Evolutionary conservation across 2,329 filamentous ascomycete genomes (phyloP).

Genomic region (Alternaria sp.): DNA sequence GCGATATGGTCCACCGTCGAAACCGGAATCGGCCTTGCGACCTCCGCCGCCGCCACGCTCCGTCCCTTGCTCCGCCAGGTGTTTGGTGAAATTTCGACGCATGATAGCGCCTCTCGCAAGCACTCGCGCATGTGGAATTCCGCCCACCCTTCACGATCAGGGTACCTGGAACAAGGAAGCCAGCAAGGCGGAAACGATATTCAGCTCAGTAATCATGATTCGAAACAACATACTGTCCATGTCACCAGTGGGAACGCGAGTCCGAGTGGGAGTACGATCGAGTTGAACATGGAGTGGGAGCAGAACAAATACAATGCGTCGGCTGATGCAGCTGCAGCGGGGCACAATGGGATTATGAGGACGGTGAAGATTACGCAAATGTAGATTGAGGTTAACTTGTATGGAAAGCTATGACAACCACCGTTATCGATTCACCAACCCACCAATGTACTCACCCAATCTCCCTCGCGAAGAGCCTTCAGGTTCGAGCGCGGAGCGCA

Average conservation of each 20-base stretch:
- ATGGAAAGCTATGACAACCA: background rate
- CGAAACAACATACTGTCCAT: background rate
- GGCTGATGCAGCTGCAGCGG: background rate
- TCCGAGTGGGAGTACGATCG: constrained; percentile 14
- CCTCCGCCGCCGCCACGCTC: constrained; percentile 20
- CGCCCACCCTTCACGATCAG: constrained; percentile 15
- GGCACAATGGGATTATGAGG: background rate
- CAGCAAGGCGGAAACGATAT: background rate
- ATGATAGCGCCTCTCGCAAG: constrained; percentile 15
- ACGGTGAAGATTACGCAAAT: background rate
- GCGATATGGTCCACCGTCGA: constrained; percentile 25
- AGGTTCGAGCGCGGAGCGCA: no score
- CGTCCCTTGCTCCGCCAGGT: constrained; percentile 20
- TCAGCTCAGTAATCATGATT: background rate
- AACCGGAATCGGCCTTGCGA: constrained; percentile 21
- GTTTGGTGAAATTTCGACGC: constrained; percentile 17
- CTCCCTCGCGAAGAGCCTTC: no score
- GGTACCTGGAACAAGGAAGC: constrained; percentile 17
- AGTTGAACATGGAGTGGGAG: constrained; percentile 17
- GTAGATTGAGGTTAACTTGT: background rate
- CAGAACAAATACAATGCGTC: background rate
- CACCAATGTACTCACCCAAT: background rate
- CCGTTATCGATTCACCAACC: background rate
- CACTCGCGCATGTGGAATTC: constrained; percentile 16
- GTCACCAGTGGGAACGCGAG: constrained; percentile 8